Conservation (phyloP, 352 stramenopile species). For the Phytophthora chlamydospora region DNA sequence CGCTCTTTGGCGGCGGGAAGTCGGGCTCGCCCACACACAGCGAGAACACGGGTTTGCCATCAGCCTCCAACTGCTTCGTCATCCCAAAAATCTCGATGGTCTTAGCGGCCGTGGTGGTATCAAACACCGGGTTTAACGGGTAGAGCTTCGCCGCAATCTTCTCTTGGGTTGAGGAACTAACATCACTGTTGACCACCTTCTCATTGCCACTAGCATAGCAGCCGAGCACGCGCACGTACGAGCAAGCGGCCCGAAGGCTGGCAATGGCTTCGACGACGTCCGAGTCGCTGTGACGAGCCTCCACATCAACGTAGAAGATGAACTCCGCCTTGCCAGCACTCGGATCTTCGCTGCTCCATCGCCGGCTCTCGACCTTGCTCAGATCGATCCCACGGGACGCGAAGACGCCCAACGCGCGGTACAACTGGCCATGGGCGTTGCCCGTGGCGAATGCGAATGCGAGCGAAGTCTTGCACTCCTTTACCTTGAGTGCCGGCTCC, state of each 20-base stretch:
- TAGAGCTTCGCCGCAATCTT: constrained; percentile 60
- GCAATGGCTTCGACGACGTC: constrained; percentile 72
- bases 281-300: constrained; percentile 63
- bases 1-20: constrained; percentile 88
- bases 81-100: constrained; percentile 94
- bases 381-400: constrained; percentile 66
- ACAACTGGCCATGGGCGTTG: constrained; percentile 66
- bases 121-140: constrained; percentile 80
- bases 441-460: constrained; percentile 74
- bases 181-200: constrained; percentile 8
- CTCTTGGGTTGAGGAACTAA: constrained; percentile 2
- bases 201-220: constrained; percentile 67
- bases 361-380: constrained; percentile 74
- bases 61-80: constrained; percentile 95
- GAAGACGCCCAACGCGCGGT: constrained; percentile 71
- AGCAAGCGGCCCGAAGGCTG: constrained; percentile 74
- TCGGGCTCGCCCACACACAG: constrained; percentile 97
- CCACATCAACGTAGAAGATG: constrained; percentile 78
- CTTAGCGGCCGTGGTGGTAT: constrained; percentile 87
- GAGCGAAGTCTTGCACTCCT: constrained; percentile 69
- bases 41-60: constrained; percentile 90
- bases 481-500: constrained; percentile 19
- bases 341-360: constrained; percentile 37
- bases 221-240: constrained; percentile 86
- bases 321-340: constrained; percentile 53